Conservation (phyloP, 768 basidiomycete genomes). For the Rhodosporidiobolus odoratus region DNA sequence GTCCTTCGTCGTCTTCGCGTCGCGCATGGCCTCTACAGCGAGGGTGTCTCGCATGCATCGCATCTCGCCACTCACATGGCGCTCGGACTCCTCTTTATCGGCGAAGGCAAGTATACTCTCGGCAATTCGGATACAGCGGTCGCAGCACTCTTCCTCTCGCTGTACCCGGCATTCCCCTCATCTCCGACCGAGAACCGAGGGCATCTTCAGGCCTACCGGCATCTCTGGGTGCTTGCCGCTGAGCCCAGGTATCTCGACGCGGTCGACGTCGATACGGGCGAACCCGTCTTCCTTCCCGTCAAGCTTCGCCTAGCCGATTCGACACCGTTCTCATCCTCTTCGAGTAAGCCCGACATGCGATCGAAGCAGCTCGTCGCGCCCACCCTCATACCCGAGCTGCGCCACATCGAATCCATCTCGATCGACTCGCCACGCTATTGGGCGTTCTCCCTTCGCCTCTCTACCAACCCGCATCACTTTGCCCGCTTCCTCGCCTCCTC, state of each 20-base stretch:
- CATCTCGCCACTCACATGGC: conserved; percentile 88
- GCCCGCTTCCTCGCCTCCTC: conserved; percentile 66
- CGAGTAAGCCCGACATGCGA: conserved; percentile 48
- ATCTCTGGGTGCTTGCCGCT: conserved; percentile 91
- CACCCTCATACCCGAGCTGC: conserved; percentile 83
- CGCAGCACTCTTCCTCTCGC: conserved; percentile 79
- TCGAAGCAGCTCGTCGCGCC: conserved; percentile 80
- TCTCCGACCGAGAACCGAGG: conserved; percentile 78
- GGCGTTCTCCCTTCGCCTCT: conserved; percentile 79
- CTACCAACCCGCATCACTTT: conserved; percentile 62
- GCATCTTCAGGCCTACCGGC: conserved; percentile 85
- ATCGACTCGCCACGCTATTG: conserved; percentile 94
- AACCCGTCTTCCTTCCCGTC: conserved; percentile 86
- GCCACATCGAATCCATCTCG: conserved; percentile 70
- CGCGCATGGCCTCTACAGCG: conserved; percentile 78
- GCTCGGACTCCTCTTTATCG: conserved; percentile 84
- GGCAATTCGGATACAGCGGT: conserved; percentile 88
- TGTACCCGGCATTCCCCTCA: conserved; percentile 82
- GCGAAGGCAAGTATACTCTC: conserved; percentile 82
- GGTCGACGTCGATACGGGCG: conserved; percentile 82
- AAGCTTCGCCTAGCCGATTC: conserved; percentile 71
- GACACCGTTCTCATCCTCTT: no score
- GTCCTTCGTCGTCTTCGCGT: conserved; percentile 79
- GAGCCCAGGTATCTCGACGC: conserved; percentile 90
- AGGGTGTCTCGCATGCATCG: conserved; percentile 60